phyloP scores from a whole-genome alignment of 2,329 filamentous ascomycete species.

The Knufia fluminis region DNA sequence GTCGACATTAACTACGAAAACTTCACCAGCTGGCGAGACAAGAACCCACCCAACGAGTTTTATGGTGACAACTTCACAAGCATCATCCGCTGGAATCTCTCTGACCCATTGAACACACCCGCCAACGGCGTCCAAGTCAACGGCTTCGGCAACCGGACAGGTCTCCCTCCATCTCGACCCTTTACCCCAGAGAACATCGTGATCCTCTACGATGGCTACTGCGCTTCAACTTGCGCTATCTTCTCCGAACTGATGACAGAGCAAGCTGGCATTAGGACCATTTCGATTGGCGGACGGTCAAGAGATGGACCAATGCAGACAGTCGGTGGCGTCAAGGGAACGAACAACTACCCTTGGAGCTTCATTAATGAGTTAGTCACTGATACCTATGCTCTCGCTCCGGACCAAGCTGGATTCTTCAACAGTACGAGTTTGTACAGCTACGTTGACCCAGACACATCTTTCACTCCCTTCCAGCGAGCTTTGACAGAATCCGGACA shows the following conservation, averaged over 20 bases:
- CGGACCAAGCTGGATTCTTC: slow-evolving; percentile 2
- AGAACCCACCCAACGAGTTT: slow-evolving; percentile 31
- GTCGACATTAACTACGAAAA: slow-evolving; percentile 40
- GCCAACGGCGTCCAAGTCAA: slow-evolving; percentile 32
- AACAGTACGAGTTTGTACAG: slow-evolving; percentile 16
- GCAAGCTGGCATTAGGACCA: slow-evolving; percentile 46
- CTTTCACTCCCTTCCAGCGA: slow-evolving; percentile 12
- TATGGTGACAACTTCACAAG: slow-evolving; percentile 48
- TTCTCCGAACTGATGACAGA: slow-evolving; percentile 47
- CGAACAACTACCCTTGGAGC: slow-evolving; percentile 13
- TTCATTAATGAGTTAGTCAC: slow-evolving; percentile 5
- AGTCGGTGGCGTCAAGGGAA: slow-evolving; percentile 57
- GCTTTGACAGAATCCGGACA: slow-evolving; percentile 23
- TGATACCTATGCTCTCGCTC: background rate
- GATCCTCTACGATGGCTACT: slow-evolving; percentile 43
- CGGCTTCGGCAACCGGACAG: slow-evolving; percentile 41
- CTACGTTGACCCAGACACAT: slow-evolving; percentile 12
- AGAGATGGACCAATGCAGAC: slow-evolving; percentile 48
- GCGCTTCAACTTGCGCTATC: slow-evolving; percentile 50
- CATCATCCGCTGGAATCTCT: slow-evolving; percentile 46
- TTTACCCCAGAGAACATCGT: slow-evolving; percentile 49
- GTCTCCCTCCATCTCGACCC: slow-evolving; percentile 37
- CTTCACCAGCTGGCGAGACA: slow-evolving; percentile 38
- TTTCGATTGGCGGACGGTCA: slow-evolving; percentile 53
- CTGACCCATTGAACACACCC: slow-evolving; percentile 33